Conservation (phyloP, 306 rosid species). For the Datisca glomerata region DNA sequence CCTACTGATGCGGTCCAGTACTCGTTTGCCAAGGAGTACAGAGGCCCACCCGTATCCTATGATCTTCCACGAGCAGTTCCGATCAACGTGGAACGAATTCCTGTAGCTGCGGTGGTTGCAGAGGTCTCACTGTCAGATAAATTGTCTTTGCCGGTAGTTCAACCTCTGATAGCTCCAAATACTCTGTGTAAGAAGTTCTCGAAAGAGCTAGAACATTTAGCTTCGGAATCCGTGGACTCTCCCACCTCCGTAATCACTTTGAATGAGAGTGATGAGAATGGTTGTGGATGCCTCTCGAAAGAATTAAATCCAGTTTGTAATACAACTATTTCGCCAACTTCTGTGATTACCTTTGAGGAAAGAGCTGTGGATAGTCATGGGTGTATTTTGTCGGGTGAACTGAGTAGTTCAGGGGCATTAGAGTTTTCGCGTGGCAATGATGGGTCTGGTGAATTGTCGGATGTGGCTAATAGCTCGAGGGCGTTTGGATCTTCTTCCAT, state of each 20-base stretch:
- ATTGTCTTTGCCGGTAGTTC: conserved; percentile 70
- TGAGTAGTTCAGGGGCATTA: conserved; percentile 77
- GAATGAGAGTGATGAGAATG: conserved; percentile 29
- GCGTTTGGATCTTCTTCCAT: conserved; percentile 28
- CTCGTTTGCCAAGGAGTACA: conserved; percentile 67
- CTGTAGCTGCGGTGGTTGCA: conserved; percentile 48
- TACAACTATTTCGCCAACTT: conserved; percentile 56
- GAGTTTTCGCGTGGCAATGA: conserved; percentile 55
- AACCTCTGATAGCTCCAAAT: conserved; percentile 48
- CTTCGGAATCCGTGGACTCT: conserved; percentile 50
- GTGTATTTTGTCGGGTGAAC: conserved; percentile 46
- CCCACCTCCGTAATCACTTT: conserved; percentile 69
- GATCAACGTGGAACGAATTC: conserved; percentile 45
- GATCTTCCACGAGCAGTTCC: conserved; percentile 73
- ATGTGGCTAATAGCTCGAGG: conserved; percentile 40
- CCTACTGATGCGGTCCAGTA: conserved; percentile 29
- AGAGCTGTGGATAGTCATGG: conserved; percentile 30
- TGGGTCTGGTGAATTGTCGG: conserved; percentile 60
- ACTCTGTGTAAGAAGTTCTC: conserved; percentile 34
- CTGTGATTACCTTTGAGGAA: conserved; percentile 66
- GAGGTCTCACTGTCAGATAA: conserved; percentile 36
- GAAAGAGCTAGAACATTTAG: conserved; percentile 34
- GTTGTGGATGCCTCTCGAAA: conserved; percentile 20
- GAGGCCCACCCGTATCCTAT: conserved; percentile 58
- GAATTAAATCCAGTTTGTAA: conserved; percentile 35